These are phyloP conservation scores for Sarocladium oryzae DNA, from an alignment of 2,329 filamentous ascomycete species.

Conservation along the genomic window DNA sequence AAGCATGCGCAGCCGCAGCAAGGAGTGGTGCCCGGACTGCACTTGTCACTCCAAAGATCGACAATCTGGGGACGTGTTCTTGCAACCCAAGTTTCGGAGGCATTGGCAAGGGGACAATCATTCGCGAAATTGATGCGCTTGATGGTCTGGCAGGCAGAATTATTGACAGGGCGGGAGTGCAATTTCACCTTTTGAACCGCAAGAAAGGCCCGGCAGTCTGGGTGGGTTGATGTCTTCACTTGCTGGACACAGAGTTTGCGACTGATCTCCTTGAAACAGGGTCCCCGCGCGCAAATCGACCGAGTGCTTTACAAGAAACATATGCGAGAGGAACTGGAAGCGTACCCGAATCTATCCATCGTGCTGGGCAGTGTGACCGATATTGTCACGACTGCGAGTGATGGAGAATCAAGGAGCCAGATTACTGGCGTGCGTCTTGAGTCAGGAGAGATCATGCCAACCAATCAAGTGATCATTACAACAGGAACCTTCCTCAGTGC, in stretches of 20 bases:
- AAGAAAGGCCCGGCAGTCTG: slow-evolving; percentile 93
- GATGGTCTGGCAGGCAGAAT: slow-evolving; percentile 84
- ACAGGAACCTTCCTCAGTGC: slow-evolving; percentile 93
- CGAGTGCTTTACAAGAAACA: slow-evolving; percentile 79
- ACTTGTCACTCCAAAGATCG: slow-evolving; percentile 78
- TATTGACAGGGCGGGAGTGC: slow-evolving; percentile 90
- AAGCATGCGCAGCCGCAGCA: slow-evolving; percentile 87
- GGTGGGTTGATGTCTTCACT: slow-evolving; percentile 35
- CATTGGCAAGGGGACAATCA: slow-evolving; percentile 96
- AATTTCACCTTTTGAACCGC: slow-evolving; percentile 83
- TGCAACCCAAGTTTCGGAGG: slow-evolving; percentile 97
- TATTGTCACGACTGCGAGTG: slow-evolving; percentile 60
- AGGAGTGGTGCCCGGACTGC: slow-evolving; percentile 83
- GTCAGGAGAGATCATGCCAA: slow-evolving; percentile 75
- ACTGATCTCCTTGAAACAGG: slow-evolving; percentile 33
- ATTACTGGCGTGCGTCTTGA: slow-evolving; percentile 84
- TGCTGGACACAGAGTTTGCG: background rate
- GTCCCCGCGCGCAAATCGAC: slow-evolving; percentile 93
- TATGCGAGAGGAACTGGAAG: slow-evolving; percentile 79
- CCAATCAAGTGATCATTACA: slow-evolving; percentile 82
- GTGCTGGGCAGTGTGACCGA: slow-evolving; percentile 86
- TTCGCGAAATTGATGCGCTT: slow-evolving; percentile 90
- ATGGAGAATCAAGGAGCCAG: slow-evolving; percentile 42
- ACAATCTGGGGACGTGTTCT: slow-evolving; percentile 90
- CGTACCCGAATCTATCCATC: slow-evolving; percentile 73